Evolutionary conservation across 1,284 basidiomycete genomes (phyloP).

Genomic region (Lignosus rhinocerotis): DNA sequence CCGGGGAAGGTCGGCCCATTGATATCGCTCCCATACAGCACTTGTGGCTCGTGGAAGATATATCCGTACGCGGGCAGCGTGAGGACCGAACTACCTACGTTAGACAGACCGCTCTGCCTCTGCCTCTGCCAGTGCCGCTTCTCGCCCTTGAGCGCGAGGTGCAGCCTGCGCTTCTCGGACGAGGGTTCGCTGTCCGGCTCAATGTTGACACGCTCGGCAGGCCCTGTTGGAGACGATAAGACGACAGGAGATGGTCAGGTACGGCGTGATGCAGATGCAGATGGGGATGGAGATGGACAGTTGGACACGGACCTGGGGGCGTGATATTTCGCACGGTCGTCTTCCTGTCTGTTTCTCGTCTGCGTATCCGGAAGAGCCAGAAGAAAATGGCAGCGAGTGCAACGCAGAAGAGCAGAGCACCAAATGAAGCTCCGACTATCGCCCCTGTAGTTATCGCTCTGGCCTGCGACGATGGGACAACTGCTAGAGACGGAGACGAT

Average conservation of each 20-base stretch:
- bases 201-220: not conserved
- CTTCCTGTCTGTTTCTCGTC: not conserved
- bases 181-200: not conserved
- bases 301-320: not conserved
- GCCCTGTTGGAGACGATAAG: not conserved
- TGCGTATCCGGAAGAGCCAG: not conserved
- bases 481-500: no score
- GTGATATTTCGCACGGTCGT: not conserved
- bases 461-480: no score
- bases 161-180: not conserved
- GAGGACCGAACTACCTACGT: not conserved
- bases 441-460: no score
- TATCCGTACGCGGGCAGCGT: not conserved
- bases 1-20: not conserved
- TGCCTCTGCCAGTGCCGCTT: no score
- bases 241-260: no score
- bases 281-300: not conserved
- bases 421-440: no score
- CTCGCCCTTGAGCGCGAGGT: not conserved
- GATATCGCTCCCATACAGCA: not conserved
- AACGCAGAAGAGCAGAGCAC: not conserved
- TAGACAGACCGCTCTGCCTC: not conserved
- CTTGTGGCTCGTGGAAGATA: not conserved
- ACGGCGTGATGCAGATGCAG: not conserved
- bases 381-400: not conserved